These are phyloP conservation scores for Penicillium coprophilum DNA, from an alignment of 495 filamentous ascomycete genomes.

Conservation along the genomic window DNA sequence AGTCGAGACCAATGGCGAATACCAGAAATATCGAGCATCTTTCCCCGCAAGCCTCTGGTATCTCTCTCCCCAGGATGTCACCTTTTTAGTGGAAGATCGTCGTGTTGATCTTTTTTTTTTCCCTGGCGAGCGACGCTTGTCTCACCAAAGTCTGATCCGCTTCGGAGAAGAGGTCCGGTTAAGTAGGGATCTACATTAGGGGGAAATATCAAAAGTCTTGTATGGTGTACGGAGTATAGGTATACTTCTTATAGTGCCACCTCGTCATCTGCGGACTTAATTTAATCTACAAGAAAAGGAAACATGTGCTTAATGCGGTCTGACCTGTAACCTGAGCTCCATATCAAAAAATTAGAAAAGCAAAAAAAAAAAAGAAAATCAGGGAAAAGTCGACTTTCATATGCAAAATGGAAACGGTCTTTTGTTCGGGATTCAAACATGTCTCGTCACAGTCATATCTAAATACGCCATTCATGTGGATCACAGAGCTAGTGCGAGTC, in stretches of 20 bases:
- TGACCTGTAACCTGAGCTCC: too few species aligned
- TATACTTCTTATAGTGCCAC: background rate
- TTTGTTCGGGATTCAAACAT: slow-evolving; percentile 2
- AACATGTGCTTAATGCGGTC: background rate
- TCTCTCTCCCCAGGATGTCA: slow-evolving; percentile 10
- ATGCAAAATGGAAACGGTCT: background rate
- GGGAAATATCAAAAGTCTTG: background rate
- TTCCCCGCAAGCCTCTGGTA: slow-evolving; percentile 22
- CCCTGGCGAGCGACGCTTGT: background rate
- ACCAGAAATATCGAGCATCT: background rate
- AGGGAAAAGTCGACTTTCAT: background rate
- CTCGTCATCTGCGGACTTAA: background rate
- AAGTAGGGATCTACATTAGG: slow-evolving; percentile 24
- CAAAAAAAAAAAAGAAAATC: background rate
- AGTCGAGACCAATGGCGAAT: background rate
- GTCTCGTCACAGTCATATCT: slow-evolving; percentile 9
- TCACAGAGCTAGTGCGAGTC: slow-evolving; percentile 29
- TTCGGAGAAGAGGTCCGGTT: slow-evolving; percentile 17
- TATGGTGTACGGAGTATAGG: background rate
- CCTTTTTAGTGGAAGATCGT: slow-evolving; percentile 9
- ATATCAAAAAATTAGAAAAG: too few species aligned
- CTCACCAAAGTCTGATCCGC: background rate
- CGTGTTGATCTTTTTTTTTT: background rate
- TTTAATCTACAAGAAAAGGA: background rate
- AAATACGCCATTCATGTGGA: background rate